Conservation (phyloP, 2,329 filamentous ascomycete genomes). For the Colletotrichum abscissum region DNA sequence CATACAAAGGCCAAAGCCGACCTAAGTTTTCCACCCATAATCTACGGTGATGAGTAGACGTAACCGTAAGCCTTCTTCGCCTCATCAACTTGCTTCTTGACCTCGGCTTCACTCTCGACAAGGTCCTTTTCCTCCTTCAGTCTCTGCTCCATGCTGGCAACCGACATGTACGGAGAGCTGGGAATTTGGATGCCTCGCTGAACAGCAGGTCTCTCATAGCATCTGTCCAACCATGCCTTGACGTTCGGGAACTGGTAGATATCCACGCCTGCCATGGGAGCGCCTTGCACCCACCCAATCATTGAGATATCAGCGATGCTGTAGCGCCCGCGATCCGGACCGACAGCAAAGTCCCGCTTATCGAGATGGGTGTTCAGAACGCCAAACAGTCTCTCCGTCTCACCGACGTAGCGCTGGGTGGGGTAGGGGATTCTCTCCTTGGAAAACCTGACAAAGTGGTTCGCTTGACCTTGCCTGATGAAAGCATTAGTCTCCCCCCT, state of each 20-base stretch:
- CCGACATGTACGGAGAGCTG: conserved; percentile 49
- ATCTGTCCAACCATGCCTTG: conserved; percentile 73
- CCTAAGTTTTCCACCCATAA: neutral
- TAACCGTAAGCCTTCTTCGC: conserved; percentile 43
- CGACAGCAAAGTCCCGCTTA: conserved; percentile 63
- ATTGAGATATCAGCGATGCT: conserved; percentile 79
- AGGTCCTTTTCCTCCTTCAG: conserved; percentile 58
- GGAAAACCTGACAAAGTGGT: conserved; percentile 77
- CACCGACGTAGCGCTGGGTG: conserved; percentile 79
- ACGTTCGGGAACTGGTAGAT: conserved; percentile 74
- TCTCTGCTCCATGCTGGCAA: conserved; percentile 52
- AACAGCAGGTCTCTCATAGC: conserved; percentile 68
- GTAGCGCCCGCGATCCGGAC: conserved; percentile 64
- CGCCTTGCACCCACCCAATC: conserved; percentile 72
- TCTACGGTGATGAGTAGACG: conserved; percentile 45
- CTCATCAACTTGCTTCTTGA: conserved; percentile 42
- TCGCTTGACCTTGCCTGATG: conserved; percentile 77
- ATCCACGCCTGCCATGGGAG: conserved; percentile 71
- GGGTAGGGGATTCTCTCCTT: conserved; percentile 78
- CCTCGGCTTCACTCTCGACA: conserved; percentile 54
- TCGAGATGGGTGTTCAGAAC: conserved; percentile 75
- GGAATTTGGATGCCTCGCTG: conserved; percentile 75
- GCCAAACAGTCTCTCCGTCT: conserved; percentile 79
- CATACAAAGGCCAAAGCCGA: neutral
- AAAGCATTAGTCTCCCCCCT: no score